phyloP scores from a whole-genome alignment of 192 early-diverging fungal genomes.

The Spizellomyces sp. region DNA sequence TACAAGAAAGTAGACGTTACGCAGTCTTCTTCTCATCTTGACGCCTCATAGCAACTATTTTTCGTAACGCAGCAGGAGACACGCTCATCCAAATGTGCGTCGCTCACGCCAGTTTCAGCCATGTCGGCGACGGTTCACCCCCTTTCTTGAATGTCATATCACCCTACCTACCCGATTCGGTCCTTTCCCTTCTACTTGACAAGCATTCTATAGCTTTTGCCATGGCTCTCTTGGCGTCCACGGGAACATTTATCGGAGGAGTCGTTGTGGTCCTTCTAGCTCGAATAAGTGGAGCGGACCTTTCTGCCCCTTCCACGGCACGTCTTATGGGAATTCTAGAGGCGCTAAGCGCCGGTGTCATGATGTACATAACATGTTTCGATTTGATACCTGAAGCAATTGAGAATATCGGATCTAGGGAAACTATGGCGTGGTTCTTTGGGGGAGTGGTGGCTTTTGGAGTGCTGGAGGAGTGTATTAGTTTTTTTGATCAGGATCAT shows the following conservation, averaged over 20 bases:
- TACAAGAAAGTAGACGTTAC: too few relatives aligned
- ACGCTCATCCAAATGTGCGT: too few relatives aligned
- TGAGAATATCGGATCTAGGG: slow-evolving; percentile 38
- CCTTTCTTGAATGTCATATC: neutral
- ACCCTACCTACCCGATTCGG: slow-evolving; percentile 13
- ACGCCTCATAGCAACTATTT: too few relatives aligned
- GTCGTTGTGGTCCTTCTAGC: slow-evolving; percentile 38
- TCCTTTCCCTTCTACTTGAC: slow-evolving; percentile 28
- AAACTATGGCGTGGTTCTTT: slow-evolving; percentile 55
- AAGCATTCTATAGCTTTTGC: slow-evolving; percentile 42
- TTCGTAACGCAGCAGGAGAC: too few relatives aligned
- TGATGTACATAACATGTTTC: slow-evolving; percentile 60
- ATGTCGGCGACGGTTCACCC: too few relatives aligned
- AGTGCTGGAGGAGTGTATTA: slow-evolving; percentile 38
- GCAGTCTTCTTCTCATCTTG: too few relatives aligned
- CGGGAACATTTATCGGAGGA: slow-evolving; percentile 49
- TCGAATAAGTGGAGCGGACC: slow-evolving; percentile 35
- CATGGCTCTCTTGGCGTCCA: slow-evolving; percentile 47
- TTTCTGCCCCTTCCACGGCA: slow-evolving; percentile 33
- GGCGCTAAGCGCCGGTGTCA: slow-evolving; percentile 47
- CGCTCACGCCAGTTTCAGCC: too few relatives aligned
- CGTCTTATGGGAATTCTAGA: slow-evolving; percentile 51
- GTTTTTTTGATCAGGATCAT: slow-evolving; percentile 39
- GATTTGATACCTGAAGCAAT: slow-evolving; percentile 52
- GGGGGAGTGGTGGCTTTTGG: slow-evolving; percentile 50